Evolutionary conservation across 202 grass and related monocot genomes (phyloP).

Genomic region (Eragrostis tef): DNA sequence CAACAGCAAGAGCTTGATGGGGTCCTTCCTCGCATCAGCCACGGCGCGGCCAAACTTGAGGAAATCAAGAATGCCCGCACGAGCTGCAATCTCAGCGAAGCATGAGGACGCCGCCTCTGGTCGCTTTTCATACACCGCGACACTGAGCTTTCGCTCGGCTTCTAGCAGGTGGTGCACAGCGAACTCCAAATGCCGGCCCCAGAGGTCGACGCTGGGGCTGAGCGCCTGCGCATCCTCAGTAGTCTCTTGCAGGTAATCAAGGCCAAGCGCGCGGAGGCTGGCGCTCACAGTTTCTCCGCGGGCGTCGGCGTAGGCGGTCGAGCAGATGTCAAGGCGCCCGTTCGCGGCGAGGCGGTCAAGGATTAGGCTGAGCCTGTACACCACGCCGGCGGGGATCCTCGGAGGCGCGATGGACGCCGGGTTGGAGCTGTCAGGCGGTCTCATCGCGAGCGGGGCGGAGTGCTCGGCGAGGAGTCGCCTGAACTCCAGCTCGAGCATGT

Average conservation of each 20-base stretch:
- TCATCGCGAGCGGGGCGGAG: constrained; percentile 65
- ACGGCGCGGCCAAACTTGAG: constrained; percentile 69
- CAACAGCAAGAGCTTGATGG: constrained; percentile 81
- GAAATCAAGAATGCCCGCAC: constrained; percentile 76
- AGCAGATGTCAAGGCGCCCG: constrained; percentile 50
- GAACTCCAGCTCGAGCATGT: constrained; percentile 73
- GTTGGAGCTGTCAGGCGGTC: background rate
- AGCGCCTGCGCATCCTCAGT: constrained; percentile 69
- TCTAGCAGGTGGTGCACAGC: constrained; percentile 81
- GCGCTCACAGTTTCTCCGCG: constrained; percentile 68
- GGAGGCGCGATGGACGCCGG: constrained; percentile 51
- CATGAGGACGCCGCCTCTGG: constrained; percentile 55
- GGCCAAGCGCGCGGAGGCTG: constrained; percentile 71
- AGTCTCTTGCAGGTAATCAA: constrained; percentile 61
- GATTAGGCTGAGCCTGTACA: constrained; percentile 64
- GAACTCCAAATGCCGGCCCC: constrained; percentile 80
- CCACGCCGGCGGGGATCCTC: constrained; percentile 52
- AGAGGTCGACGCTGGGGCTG: constrained; percentile 63
- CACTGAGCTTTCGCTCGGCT: constrained; percentile 66
- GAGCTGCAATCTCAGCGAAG: constrained; percentile 76
- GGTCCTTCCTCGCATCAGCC: constrained; percentile 74
- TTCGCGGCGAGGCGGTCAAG: constrained; percentile 76
- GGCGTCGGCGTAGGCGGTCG: constrained; percentile 55
- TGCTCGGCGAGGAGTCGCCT: constrained; percentile 63
- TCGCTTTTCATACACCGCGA: constrained; percentile 53